These are phyloP conservation scores for Aureobasidium sp. DNA, from an alignment of 2,329 filamentous ascomycete species.

Conservation along the genomic window DNA sequence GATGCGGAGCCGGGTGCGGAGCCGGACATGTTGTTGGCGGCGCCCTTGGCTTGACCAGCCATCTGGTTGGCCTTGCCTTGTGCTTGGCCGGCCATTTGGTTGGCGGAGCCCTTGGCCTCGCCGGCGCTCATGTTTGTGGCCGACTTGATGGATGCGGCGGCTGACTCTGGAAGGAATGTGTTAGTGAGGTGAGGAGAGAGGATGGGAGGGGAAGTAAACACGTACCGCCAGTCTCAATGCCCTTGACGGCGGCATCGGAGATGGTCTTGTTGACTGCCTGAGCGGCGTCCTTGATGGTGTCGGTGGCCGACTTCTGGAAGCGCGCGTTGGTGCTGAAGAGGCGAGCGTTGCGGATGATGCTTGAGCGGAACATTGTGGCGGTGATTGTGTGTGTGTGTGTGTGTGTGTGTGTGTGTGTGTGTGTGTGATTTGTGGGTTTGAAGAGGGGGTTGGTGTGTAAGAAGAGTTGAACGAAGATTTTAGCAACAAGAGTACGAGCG, in stretches of 20 bases:
- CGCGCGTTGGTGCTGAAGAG: constrained; percentile 46
- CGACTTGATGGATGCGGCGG: constrained; percentile 37
- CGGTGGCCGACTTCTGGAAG: constrained; percentile 43
- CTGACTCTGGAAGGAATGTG: constrained; percentile 37
- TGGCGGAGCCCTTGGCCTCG: constrained; percentile 30
- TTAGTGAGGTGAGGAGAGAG: background rate
- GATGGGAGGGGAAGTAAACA: constrained; percentile 14
- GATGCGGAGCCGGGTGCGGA: constrained; percentile 27
- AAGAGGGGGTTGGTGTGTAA: background rate
- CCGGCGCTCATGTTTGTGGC: constrained; percentile 21
- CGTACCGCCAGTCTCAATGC: constrained; percentile 55
- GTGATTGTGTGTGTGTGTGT: constrained; percentile 1
- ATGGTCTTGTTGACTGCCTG: constrained; percentile 50
- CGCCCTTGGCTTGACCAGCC: constrained; percentile 34
- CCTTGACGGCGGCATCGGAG: constrained; percentile 48
- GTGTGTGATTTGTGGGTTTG: background rate
- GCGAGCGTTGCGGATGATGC: constrained; percentile 36
- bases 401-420: background rate
- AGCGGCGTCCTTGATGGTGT: constrained; percentile 48
- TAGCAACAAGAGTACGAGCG: background rate
- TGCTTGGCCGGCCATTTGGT: constrained; percentile 25
- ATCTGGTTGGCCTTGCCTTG: constrained; percentile 33
- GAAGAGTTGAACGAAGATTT: background rate
- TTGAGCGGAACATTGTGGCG: constrained; percentile 38
- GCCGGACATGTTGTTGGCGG: constrained; percentile 29